Conservation (phyloP, 306 rosid genomes). For the Glycine soja region DNA sequence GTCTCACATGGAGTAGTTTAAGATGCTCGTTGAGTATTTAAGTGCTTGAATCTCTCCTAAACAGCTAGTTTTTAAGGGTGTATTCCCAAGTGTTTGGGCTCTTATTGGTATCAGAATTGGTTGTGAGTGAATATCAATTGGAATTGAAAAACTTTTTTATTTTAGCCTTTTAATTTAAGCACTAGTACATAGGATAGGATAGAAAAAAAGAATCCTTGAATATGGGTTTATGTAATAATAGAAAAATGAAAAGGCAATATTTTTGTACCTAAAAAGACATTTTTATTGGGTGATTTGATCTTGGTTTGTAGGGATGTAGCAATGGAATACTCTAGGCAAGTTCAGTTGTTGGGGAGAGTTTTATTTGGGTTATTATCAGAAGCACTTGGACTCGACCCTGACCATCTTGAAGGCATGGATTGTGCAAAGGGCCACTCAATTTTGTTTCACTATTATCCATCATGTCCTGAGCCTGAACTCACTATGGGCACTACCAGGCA, state of each 20-base stretch:
- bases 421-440: slow-evolving; percentile 53
- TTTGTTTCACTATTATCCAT: slow-evolving; percentile 67
- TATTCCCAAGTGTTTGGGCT: no score
- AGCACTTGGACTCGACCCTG: slow-evolving; percentile 62
- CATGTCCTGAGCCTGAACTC: slow-evolving; percentile 72
- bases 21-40: no score
- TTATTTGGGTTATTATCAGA: slow-evolving; percentile 67
- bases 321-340: slow-evolving; percentile 54
- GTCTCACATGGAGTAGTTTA: no score
- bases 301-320: slow-evolving; percentile 53
- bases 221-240: not conserved
- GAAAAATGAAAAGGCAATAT: not conserved
- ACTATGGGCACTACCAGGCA: slow-evolving; percentile 58
- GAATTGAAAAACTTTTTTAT: no score
- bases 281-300: not conserved
- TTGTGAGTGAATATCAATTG: no score
- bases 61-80: no score
- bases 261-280: not conserved
- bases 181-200: not conserved
- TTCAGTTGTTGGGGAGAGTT: slow-evolving; percentile 48
- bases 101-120: no score
- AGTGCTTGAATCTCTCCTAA: no score
- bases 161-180: no score
- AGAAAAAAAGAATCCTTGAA: not conserved
- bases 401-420: slow-evolving; percentile 57